phyloP scores from a whole-genome alignment of 2,329 filamentous ascomycete genomes.

The Alternaria tenuissima region DNA sequence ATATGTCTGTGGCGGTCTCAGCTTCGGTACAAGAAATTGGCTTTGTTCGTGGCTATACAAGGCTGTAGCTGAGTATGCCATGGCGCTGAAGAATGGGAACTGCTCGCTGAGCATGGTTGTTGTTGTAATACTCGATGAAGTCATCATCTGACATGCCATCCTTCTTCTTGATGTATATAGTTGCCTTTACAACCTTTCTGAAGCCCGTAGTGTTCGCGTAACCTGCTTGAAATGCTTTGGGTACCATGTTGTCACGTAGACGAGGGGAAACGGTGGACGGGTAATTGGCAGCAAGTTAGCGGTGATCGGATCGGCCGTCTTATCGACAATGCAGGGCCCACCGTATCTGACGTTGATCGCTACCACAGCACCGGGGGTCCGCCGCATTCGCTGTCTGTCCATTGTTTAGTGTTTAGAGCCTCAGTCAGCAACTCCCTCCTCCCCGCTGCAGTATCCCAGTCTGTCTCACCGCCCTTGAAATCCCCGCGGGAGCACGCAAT shows the following conservation, averaged over 20 bases:
- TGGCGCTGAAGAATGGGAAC: slow-evolving; percentile 55
- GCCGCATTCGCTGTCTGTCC: slow-evolving; percentile 5
- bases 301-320: slow-evolving; percentile 8
- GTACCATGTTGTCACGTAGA: slow-evolving; percentile 45
- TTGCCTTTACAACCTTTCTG: slow-evolving; percentile 58
- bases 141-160: slow-evolving; percentile 55
- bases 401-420: slow-evolving; percentile 14
- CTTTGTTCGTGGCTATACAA: slow-evolving; percentile 43
- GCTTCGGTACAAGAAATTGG: neutral
- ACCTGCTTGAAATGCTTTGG: slow-evolving; percentile 57
- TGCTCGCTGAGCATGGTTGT: slow-evolving; percentile 55
- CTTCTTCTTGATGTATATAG: slow-evolving; percentile 58
- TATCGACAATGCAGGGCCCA: slow-evolving; percentile 13
- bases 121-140: slow-evolving; percentile 58
- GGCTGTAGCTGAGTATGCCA: slow-evolving; percentile 56
- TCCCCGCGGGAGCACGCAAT: slow-evolving; percentile 1
- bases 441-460: slow-evolving; percentile 19
- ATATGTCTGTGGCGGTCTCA: slow-evolving; percentile 50
- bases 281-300: slow-evolving; percentile 6
- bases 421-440: slow-evolving; percentile 3
- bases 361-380: slow-evolving; percentile 20
- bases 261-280: slow-evolving; percentile 12
- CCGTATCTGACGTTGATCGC: slow-evolving; percentile 13
- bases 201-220: slow-evolving; percentile 56
- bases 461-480: slow-evolving; percentile 29